These are phyloP conservation scores for Mycena venus DNA, from an alignment of 768 basidiomycete species.

Conservation along the genomic window DNA sequence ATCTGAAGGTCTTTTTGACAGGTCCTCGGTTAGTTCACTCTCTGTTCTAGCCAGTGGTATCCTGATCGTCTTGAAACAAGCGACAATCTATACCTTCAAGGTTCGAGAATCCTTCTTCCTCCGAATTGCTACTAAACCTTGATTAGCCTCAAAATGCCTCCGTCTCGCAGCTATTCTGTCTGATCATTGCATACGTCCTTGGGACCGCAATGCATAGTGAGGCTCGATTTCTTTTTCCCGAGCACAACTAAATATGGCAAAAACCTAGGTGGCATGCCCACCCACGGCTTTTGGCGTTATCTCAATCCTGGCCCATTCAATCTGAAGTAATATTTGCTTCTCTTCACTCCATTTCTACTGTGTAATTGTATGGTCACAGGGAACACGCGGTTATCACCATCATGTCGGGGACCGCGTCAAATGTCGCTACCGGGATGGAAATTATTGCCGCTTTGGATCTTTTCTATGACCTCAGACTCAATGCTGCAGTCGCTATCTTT, in stretches of 20 bases:
- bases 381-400: constrained; percentile 70
- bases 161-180: constrained; percentile 67
- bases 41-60: no score
- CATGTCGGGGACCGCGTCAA: constrained; percentile 67
- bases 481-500: constrained; percentile 65
- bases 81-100: constrained; percentile 54
- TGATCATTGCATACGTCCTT: constrained; percentile 69
- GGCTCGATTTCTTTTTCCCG: constrained; percentile 20
- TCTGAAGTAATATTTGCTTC: constrained; percentile 54
- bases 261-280: constrained; percentile 53
- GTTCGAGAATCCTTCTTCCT: neutral
- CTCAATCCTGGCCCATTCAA: constrained; percentile 73
- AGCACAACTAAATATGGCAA: neutral
- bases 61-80: neutral
- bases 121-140: neutral
- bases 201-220: constrained; percentile 62
- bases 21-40: constrained; percentile 42
- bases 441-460: constrained; percentile 68
- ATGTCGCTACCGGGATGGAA: constrained; percentile 65
- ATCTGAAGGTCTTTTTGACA: constrained; percentile 14
- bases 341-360: neutral
- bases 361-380: constrained; percentile 27
- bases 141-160: constrained; percentile 57
- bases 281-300: constrained; percentile 57
- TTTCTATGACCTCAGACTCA: constrained; percentile 64